Percentiles rank a stretch among this genome's conserved stretches.
Conservation (phyloP, 1,139 yeast species). For the Candida sp. region DNA sequence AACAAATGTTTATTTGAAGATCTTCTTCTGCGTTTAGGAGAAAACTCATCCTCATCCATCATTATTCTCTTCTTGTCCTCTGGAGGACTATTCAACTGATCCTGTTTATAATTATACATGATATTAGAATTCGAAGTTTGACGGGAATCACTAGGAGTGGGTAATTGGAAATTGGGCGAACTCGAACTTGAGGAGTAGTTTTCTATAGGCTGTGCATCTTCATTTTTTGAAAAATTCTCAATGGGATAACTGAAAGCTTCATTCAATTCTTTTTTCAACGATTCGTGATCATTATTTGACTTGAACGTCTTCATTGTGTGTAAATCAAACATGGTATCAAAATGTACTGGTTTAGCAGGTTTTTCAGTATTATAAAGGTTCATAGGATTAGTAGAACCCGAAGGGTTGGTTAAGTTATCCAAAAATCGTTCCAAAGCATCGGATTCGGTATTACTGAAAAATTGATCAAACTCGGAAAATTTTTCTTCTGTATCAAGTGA, state of each 20-base stretch:
- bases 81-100: constrained; percentile 9
- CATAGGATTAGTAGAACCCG: constrained; percentile 21
- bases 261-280: constrained; percentile 27
- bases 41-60: constrained; percentile 9
- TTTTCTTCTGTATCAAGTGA: constrained; percentile 10
- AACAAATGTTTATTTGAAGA: constrained; percentile 45
- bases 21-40: constrained; percentile 24
- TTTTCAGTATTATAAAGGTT: constrained; percentile 24
- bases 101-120: neutral
- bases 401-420: constrained; percentile 40
- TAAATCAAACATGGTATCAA: constrained; percentile 23
- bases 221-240: neutral
- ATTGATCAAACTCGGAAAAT: constrained; percentile 39
- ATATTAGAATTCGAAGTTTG: constrained; percentile 14
- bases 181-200: neutral
- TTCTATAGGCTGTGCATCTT: neutral
- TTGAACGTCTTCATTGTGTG: constrained; percentile 26
- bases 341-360: constrained; percentile 7
- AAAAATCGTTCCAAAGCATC: constrained; percentile 43
- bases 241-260: constrained; percentile 37
- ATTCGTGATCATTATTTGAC: constrained; percentile 12
- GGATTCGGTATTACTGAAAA: constrained; percentile 43
- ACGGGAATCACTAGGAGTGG: constrained; percentile 36
- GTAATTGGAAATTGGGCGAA: constrained; percentile 18
- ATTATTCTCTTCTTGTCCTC: constrained; percentile 8